These are phyloP conservation scores for Carex parvula DNA, from an alignment of 176 grass and related monocot species.

Conservation along the genomic window DNA sequence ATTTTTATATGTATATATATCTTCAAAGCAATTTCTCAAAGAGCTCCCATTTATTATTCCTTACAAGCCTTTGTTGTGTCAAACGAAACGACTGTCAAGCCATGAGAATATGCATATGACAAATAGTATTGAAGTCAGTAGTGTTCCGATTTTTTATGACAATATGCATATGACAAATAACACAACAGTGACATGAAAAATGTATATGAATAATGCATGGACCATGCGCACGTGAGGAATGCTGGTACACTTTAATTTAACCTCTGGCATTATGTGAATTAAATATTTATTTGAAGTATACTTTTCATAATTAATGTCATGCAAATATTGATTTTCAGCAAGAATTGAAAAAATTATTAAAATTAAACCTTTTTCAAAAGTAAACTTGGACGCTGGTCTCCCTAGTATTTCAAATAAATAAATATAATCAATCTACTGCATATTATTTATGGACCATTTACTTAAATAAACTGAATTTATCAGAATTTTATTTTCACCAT, in stretches of 20 bases:
- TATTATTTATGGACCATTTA: too few species aligned
- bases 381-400: background rate
- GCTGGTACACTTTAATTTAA: too few species aligned
- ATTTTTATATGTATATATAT: background rate
- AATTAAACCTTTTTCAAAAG: background rate
- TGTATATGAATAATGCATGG: background rate
- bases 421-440: background rate
- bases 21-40: background rate
- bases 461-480: too few species aligned
- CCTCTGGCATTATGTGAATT: too few species aligned
- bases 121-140: too few species aligned
- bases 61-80: background rate
- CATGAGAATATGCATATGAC: background rate
- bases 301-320: background rate
- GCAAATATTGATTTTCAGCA: background rate
- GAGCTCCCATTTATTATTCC: background rate
- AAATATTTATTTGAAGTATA: background rate
- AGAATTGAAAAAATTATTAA: background rate
- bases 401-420: background rate
- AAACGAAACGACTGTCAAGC: background rate
- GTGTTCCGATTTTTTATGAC: background rate
- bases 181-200: background rate
- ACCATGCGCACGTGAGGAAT: too few species aligned
- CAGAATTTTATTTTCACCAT: too few species aligned
- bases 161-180: background rate